Evolutionary conservation across 768 basidiomycete genomes (phyloP), one percentile per base, ranked within the genome.

Genomic region (Leccinum obscurum): DNA sequence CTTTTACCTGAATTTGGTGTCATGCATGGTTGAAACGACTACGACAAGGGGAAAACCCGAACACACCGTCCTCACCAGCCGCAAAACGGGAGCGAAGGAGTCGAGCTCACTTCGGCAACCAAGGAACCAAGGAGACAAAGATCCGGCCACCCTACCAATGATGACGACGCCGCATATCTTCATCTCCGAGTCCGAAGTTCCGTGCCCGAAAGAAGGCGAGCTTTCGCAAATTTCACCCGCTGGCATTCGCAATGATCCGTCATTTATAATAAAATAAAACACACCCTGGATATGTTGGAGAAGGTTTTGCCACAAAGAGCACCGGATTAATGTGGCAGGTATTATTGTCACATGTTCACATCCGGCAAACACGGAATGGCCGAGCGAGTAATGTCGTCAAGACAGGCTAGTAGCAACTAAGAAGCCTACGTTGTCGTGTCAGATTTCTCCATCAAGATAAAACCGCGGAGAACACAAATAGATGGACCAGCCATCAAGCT

Each of bases 141-240:
- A 39, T 39, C 39, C 7, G 17, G 17, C 39, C 39, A 39, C 15
- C 39, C 17, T 17, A 17, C 39, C 39, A 17, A 39, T 39, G 39
- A 39, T 6, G 14, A 15, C 5, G 13, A 5, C 15, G 15, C 37
- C 13, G 35, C 35, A 35, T 35, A 35, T 13, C 37, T 34, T 22
- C 56, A 51, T 57, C 30, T 52, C 30, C 54, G 11, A 37, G 22
- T 35, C 37, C 55, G 41, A 58, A n/a, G 50, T 59, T 59, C 57
- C 62, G 50, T n/a, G 55, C 51, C 56, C 65, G 37, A 46, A 57
- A 17, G 61, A 17, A 44, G 32, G 28, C 10, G 24, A 49, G 39
- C 22, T 62, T 61, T 48, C 20, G 2, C 20, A 17, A 17, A 8
- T 17, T 39, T 39, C 51, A 56, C 56, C 60, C 37, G 39, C 39